Evolutionary conservation across 148 eudicot species (phyloP).

Genomic region (Chenopodium album): DNA sequence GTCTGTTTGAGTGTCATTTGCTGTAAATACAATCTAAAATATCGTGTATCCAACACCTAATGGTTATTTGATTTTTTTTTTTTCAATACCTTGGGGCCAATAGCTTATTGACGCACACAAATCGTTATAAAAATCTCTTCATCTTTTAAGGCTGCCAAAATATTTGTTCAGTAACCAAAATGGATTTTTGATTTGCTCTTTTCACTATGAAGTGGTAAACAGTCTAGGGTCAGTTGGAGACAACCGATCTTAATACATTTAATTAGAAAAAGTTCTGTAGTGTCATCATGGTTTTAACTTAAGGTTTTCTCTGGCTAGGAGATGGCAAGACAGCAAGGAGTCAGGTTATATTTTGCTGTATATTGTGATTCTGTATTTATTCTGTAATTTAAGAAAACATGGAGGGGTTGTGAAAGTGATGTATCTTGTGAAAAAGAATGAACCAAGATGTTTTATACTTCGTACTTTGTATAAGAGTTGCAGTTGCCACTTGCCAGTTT

Average conservation of each 20-base stretch:
- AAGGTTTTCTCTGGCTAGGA: too few species aligned
- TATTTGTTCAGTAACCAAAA: background rate
- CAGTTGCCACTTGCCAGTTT: background rate
- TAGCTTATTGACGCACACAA: background rate
- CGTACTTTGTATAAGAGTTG: too few species aligned
- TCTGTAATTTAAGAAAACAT: background rate
- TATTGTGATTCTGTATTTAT: background rate
- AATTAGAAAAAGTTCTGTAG: background rate
- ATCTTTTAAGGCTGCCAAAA: background rate
- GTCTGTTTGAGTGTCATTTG: background rate
- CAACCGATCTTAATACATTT: background rate
- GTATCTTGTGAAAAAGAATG: background rate
- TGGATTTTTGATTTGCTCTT: background rate
- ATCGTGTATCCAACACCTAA: background rate
- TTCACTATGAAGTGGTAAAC: background rate
- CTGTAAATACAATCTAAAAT: background rate
- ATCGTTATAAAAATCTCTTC: background rate
- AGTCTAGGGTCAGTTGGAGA: too few species aligned
- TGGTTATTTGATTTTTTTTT: background rate
- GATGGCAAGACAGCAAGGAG: background rate
- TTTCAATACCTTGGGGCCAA: background rate
- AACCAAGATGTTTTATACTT: background rate
- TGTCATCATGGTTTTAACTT: background rate
- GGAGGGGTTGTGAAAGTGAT: background rate
- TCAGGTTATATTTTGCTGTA: too few species aligned